These are phyloP conservation scores for Hirschfeldia incana DNA, from an alignment of 345 rosid species.

Conservation along the genomic window DNA sequence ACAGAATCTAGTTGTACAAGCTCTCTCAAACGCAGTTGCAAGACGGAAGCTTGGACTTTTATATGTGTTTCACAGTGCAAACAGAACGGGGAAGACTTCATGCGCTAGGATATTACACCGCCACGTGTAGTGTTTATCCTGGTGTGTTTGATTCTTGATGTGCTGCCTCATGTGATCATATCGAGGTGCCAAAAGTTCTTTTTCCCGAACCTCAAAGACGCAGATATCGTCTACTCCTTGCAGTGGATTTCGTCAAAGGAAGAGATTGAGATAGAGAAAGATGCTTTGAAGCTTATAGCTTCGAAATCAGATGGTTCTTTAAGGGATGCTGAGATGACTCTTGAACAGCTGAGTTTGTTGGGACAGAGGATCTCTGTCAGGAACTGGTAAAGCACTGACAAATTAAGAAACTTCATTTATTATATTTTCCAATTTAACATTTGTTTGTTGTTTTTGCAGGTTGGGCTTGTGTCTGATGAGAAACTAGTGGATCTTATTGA, in stretches of 20 bases:
- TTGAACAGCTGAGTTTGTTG: constrained; percentile 88
- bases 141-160: constrained; percentile 87
- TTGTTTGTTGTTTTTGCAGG: constrained; percentile 49
- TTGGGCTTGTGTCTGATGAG: constrained; percentile 95
- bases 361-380: constrained; percentile 90
- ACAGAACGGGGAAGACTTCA: constrained; percentile 96
- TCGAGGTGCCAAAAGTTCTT: constrained; percentile 98
- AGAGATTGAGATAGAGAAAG: constrained; percentile 72
- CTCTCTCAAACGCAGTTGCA: constrained; percentile 83
- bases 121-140: constrained; percentile 80
- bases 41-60: constrained; percentile 80
- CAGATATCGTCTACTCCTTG: constrained; percentile 73
- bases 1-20: constrained; percentile 87
- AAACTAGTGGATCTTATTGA: constrained; percentile 98
- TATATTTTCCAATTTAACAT: background rate
- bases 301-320: constrained; percentile 95
- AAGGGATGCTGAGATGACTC: constrained; percentile 98
- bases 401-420: too few relatives aligned
- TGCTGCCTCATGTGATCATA: constrained; percentile 87
- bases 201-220: constrained; percentile 93
- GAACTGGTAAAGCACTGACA: constrained; percentile 58
- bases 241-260: constrained; percentile 88
- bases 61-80: constrained; percentile 93
- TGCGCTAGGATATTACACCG: constrained; percentile 95
- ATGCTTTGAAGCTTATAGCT: constrained; percentile 92